Conservation (phyloP, 2,329 filamentous ascomycete genomes). For the Scytalidium sp. region DNA sequence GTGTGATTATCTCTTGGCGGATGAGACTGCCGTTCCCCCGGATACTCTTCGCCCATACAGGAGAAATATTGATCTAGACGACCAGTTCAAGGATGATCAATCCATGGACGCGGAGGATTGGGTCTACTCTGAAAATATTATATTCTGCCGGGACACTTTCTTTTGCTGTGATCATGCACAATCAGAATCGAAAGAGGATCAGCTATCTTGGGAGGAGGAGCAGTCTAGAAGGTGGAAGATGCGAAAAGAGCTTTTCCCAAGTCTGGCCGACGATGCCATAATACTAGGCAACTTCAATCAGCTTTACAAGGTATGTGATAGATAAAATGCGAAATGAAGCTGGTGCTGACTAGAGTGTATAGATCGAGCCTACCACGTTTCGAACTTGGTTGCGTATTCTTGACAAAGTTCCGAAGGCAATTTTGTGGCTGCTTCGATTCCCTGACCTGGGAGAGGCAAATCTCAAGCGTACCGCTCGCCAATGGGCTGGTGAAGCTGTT, state of each 20-base stretch:
- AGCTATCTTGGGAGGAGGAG: slow-evolving; percentile 79
- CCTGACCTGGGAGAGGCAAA: slow-evolving; percentile 90
- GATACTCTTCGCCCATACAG: slow-evolving; percentile 79
- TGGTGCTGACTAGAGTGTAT: neutral
- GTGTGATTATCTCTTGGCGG: slow-evolving; percentile 96
- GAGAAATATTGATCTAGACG: slow-evolving; percentile 70
- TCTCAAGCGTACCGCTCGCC: slow-evolving; percentile 71
- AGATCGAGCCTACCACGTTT: slow-evolving; percentile 98
- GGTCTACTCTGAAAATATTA: slow-evolving; percentile 96
- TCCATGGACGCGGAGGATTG: slow-evolving; percentile 64
- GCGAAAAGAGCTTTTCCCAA: slow-evolving; percentile 88
- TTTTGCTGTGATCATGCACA: slow-evolving; percentile 96
- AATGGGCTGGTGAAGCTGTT: slow-evolving; percentile 83
- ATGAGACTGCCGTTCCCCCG: slow-evolving; percentile 79
- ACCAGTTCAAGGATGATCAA: slow-evolving; percentile 65
- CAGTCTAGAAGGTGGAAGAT: slow-evolving; percentile 82
- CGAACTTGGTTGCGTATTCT: slow-evolving; percentile 94
- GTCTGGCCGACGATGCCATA: slow-evolving; percentile 75
- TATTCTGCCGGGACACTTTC: slow-evolving; percentile 92
- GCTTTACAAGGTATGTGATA: slow-evolving; percentile 78
- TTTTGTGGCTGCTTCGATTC: slow-evolving; percentile 95
- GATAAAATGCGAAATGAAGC: neutral
- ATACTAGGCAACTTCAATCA: slow-evolving; percentile 99
- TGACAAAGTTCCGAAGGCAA: slow-evolving; percentile 76
- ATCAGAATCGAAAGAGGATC: slow-evolving; percentile 73